Percentiles rank a stretch among this genome's conserved stretches.
phyloP scores from a whole-genome alignment of 768 basidiomycete species.

The Boletus subcaerulescens region DNA sequence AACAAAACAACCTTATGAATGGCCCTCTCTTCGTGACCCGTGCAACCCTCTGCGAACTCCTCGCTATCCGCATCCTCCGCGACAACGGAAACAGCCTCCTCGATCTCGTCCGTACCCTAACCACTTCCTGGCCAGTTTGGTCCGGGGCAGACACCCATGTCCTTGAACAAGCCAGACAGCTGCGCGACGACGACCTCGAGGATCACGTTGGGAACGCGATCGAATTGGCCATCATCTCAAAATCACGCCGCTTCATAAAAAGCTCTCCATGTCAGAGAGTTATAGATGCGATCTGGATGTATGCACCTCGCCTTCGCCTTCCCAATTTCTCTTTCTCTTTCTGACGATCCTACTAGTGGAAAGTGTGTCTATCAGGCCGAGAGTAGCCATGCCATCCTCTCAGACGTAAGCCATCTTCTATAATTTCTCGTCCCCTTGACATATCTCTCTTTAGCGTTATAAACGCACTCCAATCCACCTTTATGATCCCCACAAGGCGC shows the following conservation, averaged over 20 bases:
- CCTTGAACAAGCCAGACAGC: constrained; percentile 55
- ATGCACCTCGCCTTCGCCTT: constrained; percentile 21
- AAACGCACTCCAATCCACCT: constrained; percentile 90
- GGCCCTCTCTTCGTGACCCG: constrained; percentile 68
- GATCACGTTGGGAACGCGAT: constrained; percentile 88
- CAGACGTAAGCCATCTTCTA: constrained; percentile 58
- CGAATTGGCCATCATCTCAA: constrained; percentile 86
- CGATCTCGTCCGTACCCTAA: constrained; percentile 64
- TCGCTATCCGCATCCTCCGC: constrained; percentile 78
- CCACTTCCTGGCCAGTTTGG: constrained; percentile 81
- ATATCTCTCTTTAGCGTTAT: constrained; percentile 63
- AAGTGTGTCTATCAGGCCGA: constrained; percentile 89
- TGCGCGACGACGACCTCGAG: constrained; percentile 69
- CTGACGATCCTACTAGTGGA: constrained; percentile 49
- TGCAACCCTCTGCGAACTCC: constrained; percentile 83
- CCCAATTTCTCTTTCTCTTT: neutral
- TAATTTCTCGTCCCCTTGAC: neutral
- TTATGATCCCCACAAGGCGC: constrained; percentile 92
- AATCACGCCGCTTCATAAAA: constrained; percentile 87
- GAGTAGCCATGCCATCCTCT: constrained; percentile 84
- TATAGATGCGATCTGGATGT: constrained; percentile 82
- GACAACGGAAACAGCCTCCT: constrained; percentile 67
- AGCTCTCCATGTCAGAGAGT: constrained; percentile 87
- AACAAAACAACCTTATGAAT: constrained; percentile 63
- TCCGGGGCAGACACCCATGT: constrained; percentile 65